Conservation (phyloP, 768 basidiomycete species). For the Tephrocybe rancida region DNA sequence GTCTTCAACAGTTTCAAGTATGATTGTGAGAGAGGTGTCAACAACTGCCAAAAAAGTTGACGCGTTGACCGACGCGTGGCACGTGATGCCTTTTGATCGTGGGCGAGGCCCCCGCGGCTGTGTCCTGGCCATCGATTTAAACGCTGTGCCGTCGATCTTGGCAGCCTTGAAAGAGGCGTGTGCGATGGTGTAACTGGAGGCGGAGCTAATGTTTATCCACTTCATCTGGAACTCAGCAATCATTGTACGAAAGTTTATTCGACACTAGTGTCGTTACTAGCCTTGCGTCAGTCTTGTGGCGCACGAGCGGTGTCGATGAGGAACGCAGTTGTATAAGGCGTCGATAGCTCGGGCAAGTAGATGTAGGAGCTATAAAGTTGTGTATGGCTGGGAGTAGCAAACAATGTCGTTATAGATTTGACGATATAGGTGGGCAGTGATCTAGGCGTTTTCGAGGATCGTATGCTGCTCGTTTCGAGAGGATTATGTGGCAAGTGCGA, state of each 20-base stretch:
- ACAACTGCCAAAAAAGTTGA: slow-evolving; percentile 10
- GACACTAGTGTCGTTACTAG: background rate
- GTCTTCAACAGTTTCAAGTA: slow-evolving; percentile 1
- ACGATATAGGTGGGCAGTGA: no score
- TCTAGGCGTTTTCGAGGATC: no score
- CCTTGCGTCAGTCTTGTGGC: no score
- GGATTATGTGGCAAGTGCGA: no score
- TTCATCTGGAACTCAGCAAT: background rate
- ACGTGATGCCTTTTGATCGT: slow-evolving; percentile 16
- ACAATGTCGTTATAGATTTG: no score
- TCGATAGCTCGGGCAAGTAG: background rate
- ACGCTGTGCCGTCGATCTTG: background rate
- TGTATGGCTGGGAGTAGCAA: background rate
- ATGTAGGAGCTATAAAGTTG: background rate
- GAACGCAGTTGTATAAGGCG: background rate
- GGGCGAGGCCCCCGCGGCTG: background rate
- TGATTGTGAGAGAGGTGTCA: slow-evolving; percentile 7
- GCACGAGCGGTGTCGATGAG: background rate
- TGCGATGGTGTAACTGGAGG: background rate
- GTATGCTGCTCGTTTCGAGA: no score
- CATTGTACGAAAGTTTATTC: slow-evolving; percentile 4
- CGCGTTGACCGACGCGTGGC: slow-evolving; percentile 8
- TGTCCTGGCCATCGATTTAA: background rate
- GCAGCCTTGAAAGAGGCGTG: background rate
- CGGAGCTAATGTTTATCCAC: background rate